phyloP scores from a whole-genome alignment of 768 basidiomycete genomes.

The button mushroom (Agaricus bisporus) region DNA sequence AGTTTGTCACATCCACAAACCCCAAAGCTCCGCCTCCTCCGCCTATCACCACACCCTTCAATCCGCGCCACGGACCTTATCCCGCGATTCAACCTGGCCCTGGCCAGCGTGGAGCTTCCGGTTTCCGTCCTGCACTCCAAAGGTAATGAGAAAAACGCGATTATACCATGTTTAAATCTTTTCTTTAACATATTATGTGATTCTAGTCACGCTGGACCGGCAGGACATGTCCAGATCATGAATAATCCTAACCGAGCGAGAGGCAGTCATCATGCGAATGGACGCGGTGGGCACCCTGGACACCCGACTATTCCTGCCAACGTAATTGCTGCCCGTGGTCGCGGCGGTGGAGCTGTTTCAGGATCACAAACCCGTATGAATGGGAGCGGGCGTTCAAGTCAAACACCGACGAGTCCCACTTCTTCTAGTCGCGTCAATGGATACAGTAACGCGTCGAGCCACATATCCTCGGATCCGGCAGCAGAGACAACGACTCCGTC shows the following conservation, averaged over 20 bases:
- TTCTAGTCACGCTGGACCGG: slow-evolving; percentile 26
- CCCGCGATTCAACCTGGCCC: slow-evolving; percentile 50
- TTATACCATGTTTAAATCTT: neutral
- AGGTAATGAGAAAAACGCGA: slow-evolving; percentile 20
- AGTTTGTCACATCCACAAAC: slow-evolving; percentile 76
- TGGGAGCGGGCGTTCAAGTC: neutral
- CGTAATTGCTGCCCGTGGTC: slow-evolving; percentile 7
- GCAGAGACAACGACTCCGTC: neutral
- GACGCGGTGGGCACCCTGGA: slow-evolving; percentile 20
- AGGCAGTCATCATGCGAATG: slow-evolving; percentile 23
- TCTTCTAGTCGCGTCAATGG: neutral
- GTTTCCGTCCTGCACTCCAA: slow-evolving; percentile 54
- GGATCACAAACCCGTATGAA: slow-evolving; percentile 1
- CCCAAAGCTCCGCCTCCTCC: slow-evolving; percentile 48
- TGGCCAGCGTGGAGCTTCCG: slow-evolving; percentile 50
- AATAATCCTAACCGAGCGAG: slow-evolving; percentile 61
- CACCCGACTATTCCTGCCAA: slow-evolving; percentile 15
- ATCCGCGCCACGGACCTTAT: slow-evolving; percentile 61
- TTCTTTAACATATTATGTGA: neutral
- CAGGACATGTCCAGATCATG: slow-evolving; percentile 61
- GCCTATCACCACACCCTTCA: slow-evolving; percentile 47
- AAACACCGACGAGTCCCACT: no score
- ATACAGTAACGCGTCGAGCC: neutral
- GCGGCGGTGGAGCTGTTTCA: neutral
- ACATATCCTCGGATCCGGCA: slow-evolving; percentile 2